A percentile compares a stretch with the other conserved stretches of the same genome.
Evolutionary conservation across 2,329 filamentous ascomycete species (phyloP).

Genomic region (Nannizzia gypsea): DNA sequence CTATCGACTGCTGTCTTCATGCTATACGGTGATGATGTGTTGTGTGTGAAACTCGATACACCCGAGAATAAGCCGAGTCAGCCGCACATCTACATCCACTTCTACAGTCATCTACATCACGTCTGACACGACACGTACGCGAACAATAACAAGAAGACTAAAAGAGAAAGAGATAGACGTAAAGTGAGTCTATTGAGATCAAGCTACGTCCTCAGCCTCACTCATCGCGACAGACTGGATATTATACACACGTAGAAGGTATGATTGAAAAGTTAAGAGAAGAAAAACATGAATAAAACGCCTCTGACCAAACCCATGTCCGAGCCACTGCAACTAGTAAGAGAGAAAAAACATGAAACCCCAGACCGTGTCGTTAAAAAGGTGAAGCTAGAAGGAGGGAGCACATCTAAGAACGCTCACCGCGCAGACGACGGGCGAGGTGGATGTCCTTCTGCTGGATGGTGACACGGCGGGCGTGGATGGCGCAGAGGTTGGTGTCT

Average conservation of each 20-base stretch:
- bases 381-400: neutral
- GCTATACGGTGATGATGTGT: too few relatives aligned
- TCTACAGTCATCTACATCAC: too few relatives aligned
- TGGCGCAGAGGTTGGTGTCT: slow-evolving; percentile 96
- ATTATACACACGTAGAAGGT: slow-evolving; percentile 9
- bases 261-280: neutral
- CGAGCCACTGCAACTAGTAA: slow-evolving; percentile 8
- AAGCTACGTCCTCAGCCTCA: neutral
- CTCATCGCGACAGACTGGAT: slow-evolving; percentile 1
- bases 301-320: slow-evolving; percentile 12
- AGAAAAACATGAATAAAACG: slow-evolving; percentile 10
- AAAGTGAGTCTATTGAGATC: neutral
- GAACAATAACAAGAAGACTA: neutral
- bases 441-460: slow-evolving; percentile 94
- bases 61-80: neutral
- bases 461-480: slow-evolving; percentile 98
- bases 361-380: slow-evolving; percentile 6
- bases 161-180: neutral
- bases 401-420: slow-evolving; percentile 64
- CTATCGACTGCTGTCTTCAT: too few relatives aligned
- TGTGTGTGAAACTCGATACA: too few relatives aligned
- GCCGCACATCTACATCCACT: too few relatives aligned
- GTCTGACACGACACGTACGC: too few relatives aligned
- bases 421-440: slow-evolving; percentile 86
- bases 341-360: slow-evolving; percentile 4